A percentile compares a stretch with the other conserved stretches of the same genome.
phyloP scores from a whole-genome alignment of 2,329 filamentous ascomycete species.

The Fusarium sp. region DNA sequence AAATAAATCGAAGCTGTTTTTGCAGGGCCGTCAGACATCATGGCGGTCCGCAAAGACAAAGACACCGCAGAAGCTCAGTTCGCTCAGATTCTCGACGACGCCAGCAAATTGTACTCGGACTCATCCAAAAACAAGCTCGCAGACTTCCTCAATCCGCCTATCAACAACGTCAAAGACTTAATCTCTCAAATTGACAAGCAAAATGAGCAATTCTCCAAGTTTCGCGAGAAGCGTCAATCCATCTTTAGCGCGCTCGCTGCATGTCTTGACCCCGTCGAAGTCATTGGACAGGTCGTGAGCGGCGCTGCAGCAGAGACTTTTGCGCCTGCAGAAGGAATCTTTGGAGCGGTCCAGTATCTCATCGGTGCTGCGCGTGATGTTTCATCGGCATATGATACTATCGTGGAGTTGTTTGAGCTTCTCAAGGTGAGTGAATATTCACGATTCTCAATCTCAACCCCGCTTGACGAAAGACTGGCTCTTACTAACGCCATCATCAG shows the following conservation, averaged over 20 bases:
- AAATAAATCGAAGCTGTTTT: neutral
- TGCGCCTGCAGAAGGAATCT: conserved; percentile 57
- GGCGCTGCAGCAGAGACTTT: conserved; percentile 56
- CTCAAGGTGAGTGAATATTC: conserved; percentile 50
- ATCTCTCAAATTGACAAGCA: conserved; percentile 50
- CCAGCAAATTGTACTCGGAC: conserved; percentile 51
- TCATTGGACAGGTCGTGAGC: conserved; percentile 55
- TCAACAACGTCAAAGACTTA: conserved; percentile 52
- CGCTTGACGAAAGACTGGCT: conserved; percentile 12
- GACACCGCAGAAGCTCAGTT: conserved; percentile 42
- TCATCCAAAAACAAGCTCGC: conserved; percentile 48
- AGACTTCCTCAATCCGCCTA: conserved; percentile 51
- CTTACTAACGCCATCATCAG: conserved; percentile 32
- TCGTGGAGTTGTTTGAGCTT: conserved; percentile 58
- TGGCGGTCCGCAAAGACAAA: conserved; percentile 42
- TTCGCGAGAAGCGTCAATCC: conserved; percentile 52
- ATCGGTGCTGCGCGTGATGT: conserved; percentile 60
- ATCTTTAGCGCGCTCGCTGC: conserved; percentile 52
- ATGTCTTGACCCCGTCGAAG: conserved; percentile 54
- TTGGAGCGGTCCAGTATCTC: conserved; percentile 58
- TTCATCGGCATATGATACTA: conserved; percentile 59
- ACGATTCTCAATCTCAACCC: conserved; percentile 9
- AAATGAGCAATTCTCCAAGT: conserved; percentile 54
- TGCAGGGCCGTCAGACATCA: conserved; percentile 23
- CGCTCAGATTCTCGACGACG: conserved; percentile 51